Base-by-base conservation (phyloP, 306 rosid genomes). In the Castanea sativa region DNA sequence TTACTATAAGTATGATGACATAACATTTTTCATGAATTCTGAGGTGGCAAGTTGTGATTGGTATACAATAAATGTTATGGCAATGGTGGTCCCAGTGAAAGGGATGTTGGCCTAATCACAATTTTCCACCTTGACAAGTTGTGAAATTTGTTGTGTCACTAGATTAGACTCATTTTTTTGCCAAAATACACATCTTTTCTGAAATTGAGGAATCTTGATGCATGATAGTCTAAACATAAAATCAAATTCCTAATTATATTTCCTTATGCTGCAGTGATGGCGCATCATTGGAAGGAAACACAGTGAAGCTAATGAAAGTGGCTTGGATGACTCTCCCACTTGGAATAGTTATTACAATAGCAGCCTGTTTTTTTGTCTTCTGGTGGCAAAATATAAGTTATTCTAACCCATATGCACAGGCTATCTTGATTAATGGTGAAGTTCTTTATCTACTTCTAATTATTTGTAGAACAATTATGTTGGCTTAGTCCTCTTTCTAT, bases 371-470 rank as follows among this genome's bases (percentile, higher is more conserved):
- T 71, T 82, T 88, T 73, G 93, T 92, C 71, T 83, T 91, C 79
- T 92, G 98, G 99, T 91, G 87, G 91, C 93, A 92, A 84, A 86
- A 78, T 52, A 65, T 95, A 76, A 63, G 77, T 82, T 80, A 81
- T 89, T 90, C 84, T 75, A 79, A 87, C 89, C 91, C 96, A 55
- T 85, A 89, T 69, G 97, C 94, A 60, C 92, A 86, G 84, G 99
- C 97, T 83, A 85, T 95, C 77, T 86, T 95, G 93, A 91, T 95
- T 78, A 95, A 93, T 84, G 98, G 99, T 92, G 86, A 81, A 63
- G 49, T 74, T 7, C 57, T 75, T 2, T 20, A 35, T 76, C 65
- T 16, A 20, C 23, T 73, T 51, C 30, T 49, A 30, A 25, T 59
- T 56, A 41, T 69, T 15, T 52, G 45, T 41, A 35, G 55, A 20